Evolutionary conservation across 192 early-diverging fungal species (phyloP), one percentile per base, ranked within the genome.

Genomic region (Coemansia sp.): DNA sequence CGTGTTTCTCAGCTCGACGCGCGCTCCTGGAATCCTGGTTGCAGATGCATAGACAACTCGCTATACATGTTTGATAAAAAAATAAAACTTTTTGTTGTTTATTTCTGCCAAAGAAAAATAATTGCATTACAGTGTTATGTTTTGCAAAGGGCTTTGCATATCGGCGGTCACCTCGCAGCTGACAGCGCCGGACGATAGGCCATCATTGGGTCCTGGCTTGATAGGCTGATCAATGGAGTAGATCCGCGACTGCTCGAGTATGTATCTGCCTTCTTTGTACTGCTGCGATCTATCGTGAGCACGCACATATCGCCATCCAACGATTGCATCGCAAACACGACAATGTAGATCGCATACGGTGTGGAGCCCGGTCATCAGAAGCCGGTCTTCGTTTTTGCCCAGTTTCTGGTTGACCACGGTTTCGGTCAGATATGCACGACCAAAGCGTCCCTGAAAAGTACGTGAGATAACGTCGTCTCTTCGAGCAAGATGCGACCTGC

Each of bases 21-120:
- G 86, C 45, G 89, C 88, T 38, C 89, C 89, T 10, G 89, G 88
- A 25, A 72, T 91, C 55, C 85, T 81, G 22, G 68, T 91, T 48
- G 77, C 83, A 31, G 83, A 78, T 64, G 87, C 83, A 29, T 60
- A 36, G 49, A 30, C 22, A 25, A 25, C 22, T 25, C 22, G 22
- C 22, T 25, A 25, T 25, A 25, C 22, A 25, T 25, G 22, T 25
- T 25, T 25, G 22, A 25, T 25, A 25, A 31, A 57, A 30, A 20
- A 57, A 57, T 3, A 18, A 52, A 52, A 25, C 16, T 29, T 40
- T 16, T 17, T 40, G 40, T 65, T 32, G 48, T n/a, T n/a, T 30
- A 30, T 56, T 28, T 2, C 7, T 38, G 7, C 8, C 48, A 30
- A 31, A 45, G 3, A 52, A 40, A 48, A 45, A 57, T 42, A 56